These are phyloP conservation scores for Pythium graminicola DNA, from an alignment of 352 stramenopile genomes.

Conservation along the genomic window DNA sequence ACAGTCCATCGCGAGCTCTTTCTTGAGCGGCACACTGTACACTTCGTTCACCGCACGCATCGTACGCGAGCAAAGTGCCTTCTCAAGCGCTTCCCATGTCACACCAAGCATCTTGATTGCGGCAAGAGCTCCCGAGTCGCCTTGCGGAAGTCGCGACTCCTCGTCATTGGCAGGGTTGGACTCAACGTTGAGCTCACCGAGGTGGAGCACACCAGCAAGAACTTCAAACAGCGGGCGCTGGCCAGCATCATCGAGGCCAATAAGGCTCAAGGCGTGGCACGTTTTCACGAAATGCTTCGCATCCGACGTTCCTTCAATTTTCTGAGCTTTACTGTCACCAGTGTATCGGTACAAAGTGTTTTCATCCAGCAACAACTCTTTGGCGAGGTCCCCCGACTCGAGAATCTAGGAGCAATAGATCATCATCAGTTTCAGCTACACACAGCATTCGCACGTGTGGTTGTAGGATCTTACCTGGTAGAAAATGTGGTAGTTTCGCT, in stretches of 20 bases:
- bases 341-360: constrained; percentile 57
- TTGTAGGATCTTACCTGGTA: constrained; percentile 93
- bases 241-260: constrained; percentile 53
- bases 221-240: constrained; percentile 63
- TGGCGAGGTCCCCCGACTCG: constrained; percentile 43
- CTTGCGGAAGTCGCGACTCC: constrained; percentile 41
- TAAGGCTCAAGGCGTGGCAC: constrained; percentile 47
- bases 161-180: constrained; percentile 66
- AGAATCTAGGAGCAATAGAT: no score
- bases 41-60: constrained; percentile 73
- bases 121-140: constrained; percentile 29
- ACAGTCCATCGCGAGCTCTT: constrained; percentile 62
- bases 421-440: no score
- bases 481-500: constrained; percentile 98
- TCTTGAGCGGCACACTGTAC: constrained; percentile 59
- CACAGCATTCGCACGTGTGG: no score
- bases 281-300: constrained; percentile 65
- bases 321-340: constrained; percentile 39
- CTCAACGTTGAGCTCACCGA: constrained; percentile 93
- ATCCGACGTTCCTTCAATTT: constrained; percentile 74
- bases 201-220: constrained; percentile 90
- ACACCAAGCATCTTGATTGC: constrained; percentile 55
- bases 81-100: constrained; percentile 43
- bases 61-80: no score
- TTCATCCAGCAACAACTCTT: no score